A percentile compares a stretch with the other conserved stretches of the same genome.
These are phyloP conservation scores for Xanthoparmelia taractica DNA, from an alignment of 495 filamentous ascomycete genomes.

Conservation along the genomic window DNA sequence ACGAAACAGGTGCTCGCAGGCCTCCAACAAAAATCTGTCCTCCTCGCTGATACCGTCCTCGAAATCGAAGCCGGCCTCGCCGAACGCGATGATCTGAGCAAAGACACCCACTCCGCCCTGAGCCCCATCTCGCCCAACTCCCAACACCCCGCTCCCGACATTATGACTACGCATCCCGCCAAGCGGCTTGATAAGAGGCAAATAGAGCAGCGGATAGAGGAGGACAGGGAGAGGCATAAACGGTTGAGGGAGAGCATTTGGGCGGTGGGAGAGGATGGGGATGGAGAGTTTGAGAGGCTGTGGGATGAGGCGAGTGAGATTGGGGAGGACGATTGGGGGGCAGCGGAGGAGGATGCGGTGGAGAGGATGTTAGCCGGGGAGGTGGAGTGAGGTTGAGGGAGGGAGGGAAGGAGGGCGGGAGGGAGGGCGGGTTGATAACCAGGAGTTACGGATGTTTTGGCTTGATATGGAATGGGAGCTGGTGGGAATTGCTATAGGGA, in stretches of 20 bases:
- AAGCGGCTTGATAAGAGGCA: conserved; percentile 69
- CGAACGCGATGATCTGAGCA: conserved; percentile 51
- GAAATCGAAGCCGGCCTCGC: conserved; percentile 76
- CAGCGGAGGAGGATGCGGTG: conserved; percentile 62
- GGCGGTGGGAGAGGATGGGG: conserved; percentile 58
- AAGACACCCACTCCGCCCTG: conserved; percentile 19
- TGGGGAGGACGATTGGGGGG: conserved; percentile 72
- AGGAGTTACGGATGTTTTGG: not conserved
- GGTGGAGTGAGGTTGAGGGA: conserved; percentile 4
- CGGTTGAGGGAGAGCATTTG: conserved; percentile 80
- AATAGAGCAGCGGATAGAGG: conserved; percentile 92
- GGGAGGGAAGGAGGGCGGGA: too few species aligned
- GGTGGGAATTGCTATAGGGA: not conserved
- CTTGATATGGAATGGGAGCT: not conserved
- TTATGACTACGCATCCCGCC: conserved; percentile 27
- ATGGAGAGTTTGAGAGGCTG: conserved; percentile 58
- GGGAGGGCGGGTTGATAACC: too few species aligned
- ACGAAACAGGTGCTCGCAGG: conserved; percentile 52
- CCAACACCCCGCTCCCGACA: conserved; percentile 21
- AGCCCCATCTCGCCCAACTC: conserved; percentile 26
- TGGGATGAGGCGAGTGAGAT: conserved; percentile 76
- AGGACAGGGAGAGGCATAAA: conserved; percentile 94
- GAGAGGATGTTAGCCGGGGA: conserved; percentile 43
- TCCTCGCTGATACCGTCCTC: conserved; percentile 56
- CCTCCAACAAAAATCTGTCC: conserved; percentile 58